These are phyloP conservation scores for Zhuliangozyma blackwelliae DNA, from an alignment of 1,139 yeast species.

Conservation along the genomic window DNA sequence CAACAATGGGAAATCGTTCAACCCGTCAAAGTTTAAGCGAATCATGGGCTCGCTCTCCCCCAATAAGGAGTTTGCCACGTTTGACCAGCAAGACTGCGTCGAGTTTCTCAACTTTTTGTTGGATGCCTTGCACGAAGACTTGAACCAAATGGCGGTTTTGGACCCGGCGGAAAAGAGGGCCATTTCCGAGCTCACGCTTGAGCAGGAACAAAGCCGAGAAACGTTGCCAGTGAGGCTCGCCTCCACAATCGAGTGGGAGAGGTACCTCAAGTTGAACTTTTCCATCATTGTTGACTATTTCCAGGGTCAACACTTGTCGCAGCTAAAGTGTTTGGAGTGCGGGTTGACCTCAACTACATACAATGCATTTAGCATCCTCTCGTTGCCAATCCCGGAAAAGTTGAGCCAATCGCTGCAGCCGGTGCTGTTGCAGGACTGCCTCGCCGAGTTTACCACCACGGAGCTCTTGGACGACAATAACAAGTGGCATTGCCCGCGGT, in stretches of 20 bases:
- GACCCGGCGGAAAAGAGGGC: conserved; percentile 35
- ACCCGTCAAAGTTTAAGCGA: conserved; percentile 57
- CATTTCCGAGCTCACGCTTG: conserved; percentile 53
- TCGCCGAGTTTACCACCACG: conserved; percentile 60
- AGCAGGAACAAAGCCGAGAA: conserved; percentile 76
- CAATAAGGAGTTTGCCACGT: conserved; percentile 56
- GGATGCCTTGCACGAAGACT: conserved; percentile 86
- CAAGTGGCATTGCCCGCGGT: conserved; percentile 85
- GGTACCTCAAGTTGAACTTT: conserved; percentile 78
- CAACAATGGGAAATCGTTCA: conserved; percentile 44
- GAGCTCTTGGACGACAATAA: conserved; percentile 77
- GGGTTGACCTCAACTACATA: conserved; percentile 80
- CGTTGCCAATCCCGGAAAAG: conserved; percentile 64
- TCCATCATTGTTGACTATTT: conserved; percentile 82
- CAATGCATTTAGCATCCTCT: conserved; percentile 71
- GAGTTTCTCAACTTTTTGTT: conserved; percentile 82
- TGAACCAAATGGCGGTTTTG: conserved; percentile 53
- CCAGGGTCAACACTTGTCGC: conserved; percentile 88
- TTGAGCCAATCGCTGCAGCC: conserved; percentile 16
- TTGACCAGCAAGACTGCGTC: conserved; percentile 90
- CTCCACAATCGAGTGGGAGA: conserved; percentile 92
- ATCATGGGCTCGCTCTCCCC: conserved; percentile 69
- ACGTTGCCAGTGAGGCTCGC: conserved; percentile 75
- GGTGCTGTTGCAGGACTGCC: conserved; percentile 57
- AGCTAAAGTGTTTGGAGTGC: conserved; percentile 72